A percentile compares a stretch with the other conserved stretches of the same genome.
These are phyloP conservation scores for Coniella lustricola DNA, from an alignment of 2,329 filamentous ascomycete species.

Conservation along the genomic window DNA sequence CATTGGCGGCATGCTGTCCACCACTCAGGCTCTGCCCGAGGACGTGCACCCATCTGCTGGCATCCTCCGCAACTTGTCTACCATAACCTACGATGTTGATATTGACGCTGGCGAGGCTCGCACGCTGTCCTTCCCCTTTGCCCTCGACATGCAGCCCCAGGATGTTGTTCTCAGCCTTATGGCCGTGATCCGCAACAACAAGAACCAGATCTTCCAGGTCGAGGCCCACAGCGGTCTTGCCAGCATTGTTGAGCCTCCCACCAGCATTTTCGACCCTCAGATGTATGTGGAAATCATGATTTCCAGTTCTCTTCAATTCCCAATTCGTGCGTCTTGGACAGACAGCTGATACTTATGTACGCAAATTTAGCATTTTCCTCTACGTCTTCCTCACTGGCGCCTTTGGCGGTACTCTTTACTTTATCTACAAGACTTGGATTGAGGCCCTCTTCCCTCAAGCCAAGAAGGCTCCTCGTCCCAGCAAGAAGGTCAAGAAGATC, in stretches of 20 bases:
- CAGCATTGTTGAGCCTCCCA: slow-evolving; percentile 81
- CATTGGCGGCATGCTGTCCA: slow-evolving; percentile 66
- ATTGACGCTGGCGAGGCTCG: slow-evolving; percentile 71
- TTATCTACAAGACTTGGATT: slow-evolving; percentile 98
- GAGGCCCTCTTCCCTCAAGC: slow-evolving; percentile 91
- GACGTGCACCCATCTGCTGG: slow-evolving; percentile 39
- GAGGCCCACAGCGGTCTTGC: slow-evolving; percentile 76
- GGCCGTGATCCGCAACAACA: slow-evolving; percentile 62
- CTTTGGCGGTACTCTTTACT: slow-evolving; percentile 79
- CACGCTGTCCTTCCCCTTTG: slow-evolving; percentile 75
- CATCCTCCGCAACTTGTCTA: slow-evolving; percentile 79
- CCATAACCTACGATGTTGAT: slow-evolving; percentile 63
- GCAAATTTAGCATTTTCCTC: slow-evolving; percentile 73
- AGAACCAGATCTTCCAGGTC: slow-evolving; percentile 67
- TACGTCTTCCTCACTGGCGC: slow-evolving; percentile 80
- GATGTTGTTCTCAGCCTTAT: slow-evolving; percentile 73
- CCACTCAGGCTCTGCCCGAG: slow-evolving; percentile 45
- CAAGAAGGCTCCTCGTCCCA: slow-evolving; percentile 54
- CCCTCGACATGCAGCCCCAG: slow-evolving; percentile 86
- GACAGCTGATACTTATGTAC: neutral
- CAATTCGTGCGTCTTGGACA: no score
- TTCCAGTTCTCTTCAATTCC: slow-evolving; percentile 5
- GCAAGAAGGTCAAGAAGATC: slow-evolving; percentile 60
- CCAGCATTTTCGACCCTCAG: slow-evolving; percentile 88
- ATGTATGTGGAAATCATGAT: slow-evolving; percentile 55